Percentiles rank a stretch among this genome's conserved stretches.
These are phyloP conservation scores for Phyllosticta capitalensis DNA, from an alignment of 2,329 filamentous ascomycete genomes.

Conservation along the genomic window DNA sequence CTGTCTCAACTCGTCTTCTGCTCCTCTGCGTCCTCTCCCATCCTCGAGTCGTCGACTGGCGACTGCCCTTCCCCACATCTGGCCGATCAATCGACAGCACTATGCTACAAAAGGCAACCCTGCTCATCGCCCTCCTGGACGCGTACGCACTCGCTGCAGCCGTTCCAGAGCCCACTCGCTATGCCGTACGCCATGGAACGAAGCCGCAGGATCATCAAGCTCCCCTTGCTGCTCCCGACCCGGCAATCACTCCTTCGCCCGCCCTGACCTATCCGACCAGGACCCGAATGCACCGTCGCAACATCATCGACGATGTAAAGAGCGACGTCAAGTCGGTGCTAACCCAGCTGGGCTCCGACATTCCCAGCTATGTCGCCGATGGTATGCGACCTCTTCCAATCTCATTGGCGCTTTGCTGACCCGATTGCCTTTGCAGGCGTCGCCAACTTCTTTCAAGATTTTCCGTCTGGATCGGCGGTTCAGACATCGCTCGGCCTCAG, in stretches of 20 bases:
- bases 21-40: background rate
- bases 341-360: constrained; percentile 23
- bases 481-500: constrained; percentile 52
- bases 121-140: constrained; percentile 9
- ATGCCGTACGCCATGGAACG: background rate
- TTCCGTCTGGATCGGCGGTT: constrained; percentile 54
- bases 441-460: constrained; percentile 57
- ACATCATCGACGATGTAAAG: constrained; percentile 25
- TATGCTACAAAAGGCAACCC: constrained; percentile 8
- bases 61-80: constrained; percentile 1
- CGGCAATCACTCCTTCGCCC: constrained; percentile 9
- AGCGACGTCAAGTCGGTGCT: constrained; percentile 22
- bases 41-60: background rate
- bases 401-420: background rate
- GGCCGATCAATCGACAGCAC: constrained; percentile 4
- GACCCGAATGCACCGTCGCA: constrained; percentile 17
- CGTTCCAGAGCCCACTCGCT: constrained; percentile 5
- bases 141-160: constrained; percentile 7
- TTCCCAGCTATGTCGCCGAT: constrained; percentile 28
- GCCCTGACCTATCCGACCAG: constrained; percentile 2
- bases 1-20: background rate
- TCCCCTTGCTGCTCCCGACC: background rate
- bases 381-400: constrained; percentile 16
- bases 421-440: constrained; percentile 33
- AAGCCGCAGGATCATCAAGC: background rate